Base-by-base conservation (phyloP, 73 alveolate species). In the Symbiodinium pilosum region DNA sequence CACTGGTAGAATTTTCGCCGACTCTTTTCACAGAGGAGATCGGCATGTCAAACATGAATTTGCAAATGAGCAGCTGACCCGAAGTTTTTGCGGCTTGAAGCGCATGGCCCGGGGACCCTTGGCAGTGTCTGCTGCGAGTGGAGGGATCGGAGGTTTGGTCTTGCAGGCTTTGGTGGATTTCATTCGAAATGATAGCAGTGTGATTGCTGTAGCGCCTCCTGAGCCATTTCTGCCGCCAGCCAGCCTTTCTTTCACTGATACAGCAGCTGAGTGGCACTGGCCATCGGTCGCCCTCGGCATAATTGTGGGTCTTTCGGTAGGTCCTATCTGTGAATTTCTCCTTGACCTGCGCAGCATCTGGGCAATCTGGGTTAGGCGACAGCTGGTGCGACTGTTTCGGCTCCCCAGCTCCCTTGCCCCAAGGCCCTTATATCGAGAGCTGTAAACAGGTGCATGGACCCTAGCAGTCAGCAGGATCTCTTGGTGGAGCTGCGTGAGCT, bases 41-140 rank as follows among this genome's bases (percentile, higher is more conserved):
- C n/a, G n/a, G 64, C 64, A 47, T 47, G 64, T 47, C 64, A 47
- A 47, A 47, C 64, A 47, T 47, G 64, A 47, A 47, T 47, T 47
- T 47, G 64, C 64, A 7, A 16, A 47, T n/a, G n/a, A n/a, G n/a
- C 7, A 11, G 64, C 64, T 11, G 64, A 7, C 16, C 64, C 64
- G 64, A 5, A 6, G 36, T 5, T 83, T 12, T 39, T 83, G 12
- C 4, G 89, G 89, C 64, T 36, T 36, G 30, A 83, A 36, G 68
- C 40, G 64, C 47, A 83, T 83, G 91, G 91, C 91, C 91, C 16
- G 39, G 8, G 39, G 47, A 18, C 91, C 91, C 40, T 38, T 44
- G 11, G 69, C n/a, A 20, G 40, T 83, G 3, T 12, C 39, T 20
- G 28, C 47, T 40, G 91, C 91, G n/a, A 59, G 89, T 5, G 91